Evolutionary conservation across 148 eudicot species (phyloP).

Genomic region (Fagopyrum tataricum): DNA sequence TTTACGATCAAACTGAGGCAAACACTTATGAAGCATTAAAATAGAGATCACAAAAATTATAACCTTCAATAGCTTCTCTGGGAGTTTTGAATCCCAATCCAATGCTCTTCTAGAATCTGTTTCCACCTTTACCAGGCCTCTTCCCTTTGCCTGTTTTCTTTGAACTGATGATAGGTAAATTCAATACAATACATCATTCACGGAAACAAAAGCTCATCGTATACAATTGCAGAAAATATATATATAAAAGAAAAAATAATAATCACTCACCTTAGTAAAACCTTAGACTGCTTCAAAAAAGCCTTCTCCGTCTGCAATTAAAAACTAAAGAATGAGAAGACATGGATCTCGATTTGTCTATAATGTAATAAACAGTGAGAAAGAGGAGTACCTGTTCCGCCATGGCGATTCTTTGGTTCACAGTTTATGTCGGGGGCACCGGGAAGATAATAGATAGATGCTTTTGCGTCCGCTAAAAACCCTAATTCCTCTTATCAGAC

Average conservation of each 20-base stretch:
- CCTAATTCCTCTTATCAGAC: background rate
- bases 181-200: too few species aligned
- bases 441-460: background rate
- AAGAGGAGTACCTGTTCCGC: slow-evolving; percentile 28
- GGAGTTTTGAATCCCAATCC: slow-evolving; percentile 14
- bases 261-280: slow-evolving; percentile 26
- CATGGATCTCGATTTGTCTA: too few species aligned
- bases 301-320: slow-evolving; percentile 37
- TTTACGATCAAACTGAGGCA: too few species aligned
- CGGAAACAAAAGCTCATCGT: too few species aligned
- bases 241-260: background rate
- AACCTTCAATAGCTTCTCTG: slow-evolving; percentile 14
- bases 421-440: background rate
- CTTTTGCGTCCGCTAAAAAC: background rate
- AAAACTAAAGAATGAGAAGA: background rate
- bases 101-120: slow-evolving; percentile 18
- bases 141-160: slow-evolving; percentile 15
- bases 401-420: slow-evolving; percentile 15
- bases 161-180: background rate
- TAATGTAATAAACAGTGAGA: background rate
- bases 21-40: too few species aligned
- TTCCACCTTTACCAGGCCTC: slow-evolving; percentile 18
- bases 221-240: too few species aligned
- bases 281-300: slow-evolving; percentile 35
- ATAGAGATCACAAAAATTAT: too few species aligned